Evolutionary conservation across 83 land plant genomes (phyloP).

Genomic region (Picea abies): DNA sequence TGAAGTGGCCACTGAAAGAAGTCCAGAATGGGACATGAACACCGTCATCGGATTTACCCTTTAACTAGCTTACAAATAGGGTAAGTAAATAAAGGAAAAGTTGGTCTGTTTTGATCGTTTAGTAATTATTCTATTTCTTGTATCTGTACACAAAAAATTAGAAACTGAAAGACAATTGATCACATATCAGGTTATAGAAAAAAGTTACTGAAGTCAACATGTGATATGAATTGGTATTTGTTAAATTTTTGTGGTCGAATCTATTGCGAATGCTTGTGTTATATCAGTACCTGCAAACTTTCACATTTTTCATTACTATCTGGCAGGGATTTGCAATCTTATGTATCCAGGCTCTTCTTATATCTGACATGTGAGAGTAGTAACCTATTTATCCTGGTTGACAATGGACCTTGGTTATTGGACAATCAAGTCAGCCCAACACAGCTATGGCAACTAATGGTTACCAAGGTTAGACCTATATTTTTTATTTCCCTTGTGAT

Average conservation of each 20-base stretch:
- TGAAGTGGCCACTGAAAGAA: background rate
- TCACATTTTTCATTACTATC: background rate
- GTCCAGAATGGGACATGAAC: background rate
- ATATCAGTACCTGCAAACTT: constrained; percentile 9
- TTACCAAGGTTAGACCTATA: constrained; percentile 69
- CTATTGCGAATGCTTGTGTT: background rate
- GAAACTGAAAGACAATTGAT: background rate
- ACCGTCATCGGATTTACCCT: constrained; percentile 12
- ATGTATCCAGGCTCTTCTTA: constrained; percentile 82
- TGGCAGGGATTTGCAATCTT: constrained; percentile 93
- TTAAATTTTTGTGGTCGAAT: background rate
- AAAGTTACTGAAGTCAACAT: background rate
- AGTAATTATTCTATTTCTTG: background rate
- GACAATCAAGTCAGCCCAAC: constrained; percentile 54
- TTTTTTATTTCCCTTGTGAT: constrained; percentile 9
- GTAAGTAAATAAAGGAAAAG: constrained; percentile 12
- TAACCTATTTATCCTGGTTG: constrained; percentile 81
- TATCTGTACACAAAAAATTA: background rate
- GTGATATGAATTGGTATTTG: background rate
- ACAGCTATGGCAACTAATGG: constrained; percentile 95
- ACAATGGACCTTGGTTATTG: constrained; percentile 87
- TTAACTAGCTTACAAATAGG: constrained; percentile 40
- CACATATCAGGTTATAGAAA: background rate
- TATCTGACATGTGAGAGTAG: constrained; percentile 60
- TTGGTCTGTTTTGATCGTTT: background rate